These are phyloP conservation scores for Cercospora beticola DNA, from an alignment of 2,329 filamentous ascomycete species.

Conservation along the genomic window DNA sequence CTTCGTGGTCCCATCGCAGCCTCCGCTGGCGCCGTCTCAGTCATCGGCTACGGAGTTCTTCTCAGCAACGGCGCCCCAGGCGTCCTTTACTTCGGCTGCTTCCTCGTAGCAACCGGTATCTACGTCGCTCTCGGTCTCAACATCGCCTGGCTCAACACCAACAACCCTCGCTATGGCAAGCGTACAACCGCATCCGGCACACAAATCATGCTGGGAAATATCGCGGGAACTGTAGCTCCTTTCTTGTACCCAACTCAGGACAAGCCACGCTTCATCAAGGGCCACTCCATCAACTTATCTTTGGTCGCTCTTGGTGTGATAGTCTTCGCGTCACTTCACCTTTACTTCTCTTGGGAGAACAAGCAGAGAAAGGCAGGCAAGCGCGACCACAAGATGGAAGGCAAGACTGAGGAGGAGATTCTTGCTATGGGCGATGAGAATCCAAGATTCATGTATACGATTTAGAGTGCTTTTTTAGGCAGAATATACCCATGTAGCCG, in stretches of 20 bases:
- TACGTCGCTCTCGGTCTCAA: slow-evolving; percentile 61
- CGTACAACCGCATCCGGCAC: slow-evolving; percentile 69
- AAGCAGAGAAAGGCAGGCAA: slow-evolving; percentile 41
- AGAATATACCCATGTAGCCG: neutral
- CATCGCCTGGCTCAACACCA: slow-evolving; percentile 55
- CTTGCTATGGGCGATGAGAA: slow-evolving; percentile 49
- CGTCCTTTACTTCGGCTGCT: slow-evolving; percentile 73
- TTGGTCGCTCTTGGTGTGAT: slow-evolving; percentile 50
- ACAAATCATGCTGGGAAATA: slow-evolving; percentile 70
- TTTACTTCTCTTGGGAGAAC: slow-evolving; percentile 42
- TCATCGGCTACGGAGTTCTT: slow-evolving; percentile 53
- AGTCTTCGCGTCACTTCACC: slow-evolving; percentile 41
- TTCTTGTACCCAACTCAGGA: slow-evolving; percentile 56
- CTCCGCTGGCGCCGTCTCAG: slow-evolving; percentile 52
- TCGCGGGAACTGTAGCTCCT: slow-evolving; percentile 37
- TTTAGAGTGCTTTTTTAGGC: slow-evolving; percentile 17
- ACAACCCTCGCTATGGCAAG: slow-evolving; percentile 73
- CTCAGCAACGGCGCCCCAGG: slow-evolving; percentile 60
- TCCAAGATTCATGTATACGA: slow-evolving; percentile 47
- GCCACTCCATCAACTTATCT: slow-evolving; percentile 46
- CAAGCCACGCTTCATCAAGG: slow-evolving; percentile 50
- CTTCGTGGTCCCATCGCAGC: slow-evolving; percentile 64
- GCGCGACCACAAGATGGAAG: slow-evolving; percentile 43
- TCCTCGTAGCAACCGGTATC: slow-evolving; percentile 71
- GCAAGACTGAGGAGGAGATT: slow-evolving; percentile 45